These are phyloP conservation scores for Ajuga reptans DNA, from an alignment of 305 asterid genomes.

Conservation along the genomic window DNA sequence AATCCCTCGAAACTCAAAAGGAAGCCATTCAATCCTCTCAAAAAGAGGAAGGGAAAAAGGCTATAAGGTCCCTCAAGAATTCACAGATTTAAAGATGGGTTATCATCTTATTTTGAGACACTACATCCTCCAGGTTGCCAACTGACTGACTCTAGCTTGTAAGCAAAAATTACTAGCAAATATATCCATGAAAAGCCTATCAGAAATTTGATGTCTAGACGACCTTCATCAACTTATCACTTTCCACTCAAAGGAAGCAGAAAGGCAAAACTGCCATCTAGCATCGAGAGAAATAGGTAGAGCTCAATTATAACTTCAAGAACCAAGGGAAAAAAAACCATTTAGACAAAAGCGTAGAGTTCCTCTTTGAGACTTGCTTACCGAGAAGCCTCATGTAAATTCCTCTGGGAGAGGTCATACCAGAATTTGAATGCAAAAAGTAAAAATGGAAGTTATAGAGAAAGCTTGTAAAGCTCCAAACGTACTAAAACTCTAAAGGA, in stretches of 20 bases:
- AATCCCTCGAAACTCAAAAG: neutral
- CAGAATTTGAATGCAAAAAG: neutral
- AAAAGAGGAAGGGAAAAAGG: neutral
- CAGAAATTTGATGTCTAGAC: neutral
- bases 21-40: neutral
- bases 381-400: neutral
- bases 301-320: neutral
- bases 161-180: neutral
- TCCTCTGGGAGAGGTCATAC: neutral
- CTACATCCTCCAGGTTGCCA: neutral
- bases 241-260: neutral
- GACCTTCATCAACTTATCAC: neutral
- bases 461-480: neutral
- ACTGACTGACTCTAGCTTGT: neutral
- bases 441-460: neutral
- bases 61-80: neutral
- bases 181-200: neutral
- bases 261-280: neutral
- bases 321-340: neutral
- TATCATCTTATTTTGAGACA: neutral
- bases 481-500: neutral
- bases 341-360: neutral
- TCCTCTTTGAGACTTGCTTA: neutral
- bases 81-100: neutral
- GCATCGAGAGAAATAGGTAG: neutral